phyloP scores from a whole-genome alignment of 2,329 filamentous ascomycete genomes.

The Sporothrix schenckii region DNA sequence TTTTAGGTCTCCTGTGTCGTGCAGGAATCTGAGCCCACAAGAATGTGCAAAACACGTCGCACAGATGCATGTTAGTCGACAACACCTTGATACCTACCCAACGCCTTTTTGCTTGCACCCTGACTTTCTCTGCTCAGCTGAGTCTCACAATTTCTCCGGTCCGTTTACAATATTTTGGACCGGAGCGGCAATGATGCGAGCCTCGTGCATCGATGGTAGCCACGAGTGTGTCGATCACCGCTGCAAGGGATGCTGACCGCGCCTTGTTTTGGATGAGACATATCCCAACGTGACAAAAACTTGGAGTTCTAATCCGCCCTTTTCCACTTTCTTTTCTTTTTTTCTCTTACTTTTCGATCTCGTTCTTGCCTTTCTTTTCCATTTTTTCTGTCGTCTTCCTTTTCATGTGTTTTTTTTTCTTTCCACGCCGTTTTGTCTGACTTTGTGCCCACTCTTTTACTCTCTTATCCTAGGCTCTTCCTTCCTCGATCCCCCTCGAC shows the following conservation, averaged over 20 bases:
- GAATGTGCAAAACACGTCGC: neutral
- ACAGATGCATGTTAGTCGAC: neutral
- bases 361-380: neutral
- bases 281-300: neutral
- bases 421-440: conserved; percentile 8
- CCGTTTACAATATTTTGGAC: neutral
- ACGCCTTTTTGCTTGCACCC: neutral
- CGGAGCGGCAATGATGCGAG: conserved; percentile 23
- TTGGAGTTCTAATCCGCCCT: neutral
- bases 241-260: conserved; percentile 20
- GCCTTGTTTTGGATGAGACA: neutral
- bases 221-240: conserved; percentile 3
- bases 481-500: neutral
- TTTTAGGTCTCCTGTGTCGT: conserved; percentile 27
- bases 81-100: neutral
- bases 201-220: conserved; percentile 13
- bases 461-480: neutral
- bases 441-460: conserved; percentile 1
- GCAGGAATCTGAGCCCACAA: conserved; percentile 16
- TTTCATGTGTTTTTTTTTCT: neutral
- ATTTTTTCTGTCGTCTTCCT: neutral
- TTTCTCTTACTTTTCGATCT: neutral
- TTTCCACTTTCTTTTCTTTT: neutral
- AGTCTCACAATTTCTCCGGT: neutral
- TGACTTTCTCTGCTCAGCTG: neutral